phyloP scores from a whole-genome alignment of 768 basidiomycete species.

The Lactifluus subvellereus region DNA sequence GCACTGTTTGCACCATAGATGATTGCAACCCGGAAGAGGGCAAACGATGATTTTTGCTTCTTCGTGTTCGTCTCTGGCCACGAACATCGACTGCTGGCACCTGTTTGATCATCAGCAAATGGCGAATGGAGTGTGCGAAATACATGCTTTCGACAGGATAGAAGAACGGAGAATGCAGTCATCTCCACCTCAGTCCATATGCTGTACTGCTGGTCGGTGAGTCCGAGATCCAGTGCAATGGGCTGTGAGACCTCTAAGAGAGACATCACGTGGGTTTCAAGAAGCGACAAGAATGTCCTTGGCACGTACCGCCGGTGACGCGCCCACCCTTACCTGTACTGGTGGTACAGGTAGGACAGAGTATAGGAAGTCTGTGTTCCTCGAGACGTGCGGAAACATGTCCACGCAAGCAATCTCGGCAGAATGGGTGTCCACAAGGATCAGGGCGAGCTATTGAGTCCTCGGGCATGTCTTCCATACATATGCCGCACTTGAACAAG shows the following conservation, averaged over 20 bases:
- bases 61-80: conserved; percentile 30
- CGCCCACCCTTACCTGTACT: conserved; percentile 23
- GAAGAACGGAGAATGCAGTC: conserved; percentile 37
- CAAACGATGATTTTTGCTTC: conserved; percentile 26
- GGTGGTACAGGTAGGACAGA: conserved; percentile 52
- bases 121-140: background rate
- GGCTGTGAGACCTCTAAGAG: conserved; percentile 35
- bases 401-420: conserved; percentile 44
- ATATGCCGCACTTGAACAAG: conserved; percentile 49
- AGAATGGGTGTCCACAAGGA: conserved; percentile 47
- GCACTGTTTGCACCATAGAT: conserved; percentile 34
- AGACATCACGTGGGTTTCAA: background rate
- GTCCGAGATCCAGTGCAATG: conserved; percentile 41
- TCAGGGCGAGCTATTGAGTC: conserved; percentile 42
- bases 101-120: conserved; percentile 7
- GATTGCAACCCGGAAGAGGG: conserved; percentile 29
- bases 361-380: conserved; percentile 52
- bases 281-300: background rate
- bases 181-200: conserved; percentile 46
- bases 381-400: conserved; percentile 43
- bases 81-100: conserved; percentile 26
- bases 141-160: conserved; percentile 45
- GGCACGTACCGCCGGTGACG: conserved; percentile 32
- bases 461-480: conserved; percentile 44
- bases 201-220: conserved; percentile 39